Base-by-base conservation (phyloP, 768 basidiomycete species). In the Rhodocollybia butyracea region DNA sequence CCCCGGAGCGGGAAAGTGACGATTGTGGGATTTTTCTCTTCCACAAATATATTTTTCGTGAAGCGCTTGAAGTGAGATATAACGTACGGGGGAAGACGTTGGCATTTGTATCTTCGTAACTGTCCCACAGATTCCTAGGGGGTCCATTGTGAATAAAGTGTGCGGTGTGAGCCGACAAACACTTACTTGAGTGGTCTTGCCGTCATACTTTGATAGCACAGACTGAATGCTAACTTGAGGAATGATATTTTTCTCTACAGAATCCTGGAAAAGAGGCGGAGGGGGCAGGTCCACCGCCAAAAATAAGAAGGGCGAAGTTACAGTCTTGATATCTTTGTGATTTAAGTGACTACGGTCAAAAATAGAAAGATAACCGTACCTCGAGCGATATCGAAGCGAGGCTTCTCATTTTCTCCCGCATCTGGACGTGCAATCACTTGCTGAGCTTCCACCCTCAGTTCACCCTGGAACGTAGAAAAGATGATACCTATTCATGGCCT, bases 1-100 rank as follows among this genome's bases (percentile, higher is more conserved):
- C 96, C 95, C 56, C 90, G 83, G 24, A 98, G 76, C 2, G 96
- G 96, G 65, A 97, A 99, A 66, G 96, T 99, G 61, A 99, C 91
- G 58, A 99, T 95, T 1, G 97, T 99, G 7, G 96, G 96, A 64
- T 99, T 99, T 72, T 97, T 97, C 70, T 99, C 97, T 70, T 98
- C 96, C 5, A 98, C 94, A 63, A 98, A 98, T 51, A 79, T 79
- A 68, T 98, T 99, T 69, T 91, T 97, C 22, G 92, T 94, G 73
- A 98, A 99, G 36, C 97, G 85, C 69, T 95, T 98, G 79, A 89
- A 95, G 68, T 96, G 91, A 19, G 98, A 76, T 63, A 98, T 89
- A 64, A 99, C 86, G 67, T 97, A 98, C 47, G 80, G 91, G 36
- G 97, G 97, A 57, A 99, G 75, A 34, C 80, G 78, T 63, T 91